Conservation (phyloP, 306 rosid species). For the Quercus suber region DNA sequence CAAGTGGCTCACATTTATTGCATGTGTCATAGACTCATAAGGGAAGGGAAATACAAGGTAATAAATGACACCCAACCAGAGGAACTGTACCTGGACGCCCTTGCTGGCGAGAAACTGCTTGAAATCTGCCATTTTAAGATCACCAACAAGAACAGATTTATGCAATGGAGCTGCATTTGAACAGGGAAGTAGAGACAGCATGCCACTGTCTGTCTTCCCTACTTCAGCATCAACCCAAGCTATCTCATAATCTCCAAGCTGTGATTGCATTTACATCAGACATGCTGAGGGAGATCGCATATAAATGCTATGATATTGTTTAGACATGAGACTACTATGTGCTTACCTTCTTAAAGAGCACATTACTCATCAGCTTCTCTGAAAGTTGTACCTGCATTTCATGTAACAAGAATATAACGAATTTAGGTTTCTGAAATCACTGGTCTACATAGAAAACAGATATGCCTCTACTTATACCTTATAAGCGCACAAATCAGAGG, state of each 20-base stretch:
- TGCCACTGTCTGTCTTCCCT: conserved; percentile 65
- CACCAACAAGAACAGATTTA: conserved; percentile 90
- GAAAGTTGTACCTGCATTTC: conserved; percentile 81
- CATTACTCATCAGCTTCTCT: conserved; percentile 89
- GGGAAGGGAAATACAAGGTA: background rate
- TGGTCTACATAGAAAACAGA: conserved; percentile 13
- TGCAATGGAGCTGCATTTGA: conserved; percentile 63
- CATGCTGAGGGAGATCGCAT: conserved; percentile 3
- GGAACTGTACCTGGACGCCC: conserved; percentile 71
- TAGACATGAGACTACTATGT: background rate
- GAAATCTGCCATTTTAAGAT: conserved; percentile 86
- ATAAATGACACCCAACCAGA: background rate
- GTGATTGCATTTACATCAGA: conserved; percentile 30
- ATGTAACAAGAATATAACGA: conserved; percentile 20
- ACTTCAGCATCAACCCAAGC: conserved; percentile 94
- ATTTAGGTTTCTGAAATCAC: background rate
- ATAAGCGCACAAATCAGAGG: conserved; percentile 94
- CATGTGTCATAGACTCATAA: background rate
- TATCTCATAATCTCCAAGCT: conserved; percentile 88
- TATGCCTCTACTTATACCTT: conserved; percentile 46
- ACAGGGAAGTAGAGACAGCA: conserved; percentile 63
- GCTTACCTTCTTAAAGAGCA: conserved; percentile 83
- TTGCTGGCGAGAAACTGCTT: conserved; percentile 90
- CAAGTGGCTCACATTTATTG: background rate
- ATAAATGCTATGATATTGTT: background rate